phyloP scores from a whole-genome alignment of 2,329 filamentous ascomycete genomes.

The Cordyceps tenuipes region DNA sequence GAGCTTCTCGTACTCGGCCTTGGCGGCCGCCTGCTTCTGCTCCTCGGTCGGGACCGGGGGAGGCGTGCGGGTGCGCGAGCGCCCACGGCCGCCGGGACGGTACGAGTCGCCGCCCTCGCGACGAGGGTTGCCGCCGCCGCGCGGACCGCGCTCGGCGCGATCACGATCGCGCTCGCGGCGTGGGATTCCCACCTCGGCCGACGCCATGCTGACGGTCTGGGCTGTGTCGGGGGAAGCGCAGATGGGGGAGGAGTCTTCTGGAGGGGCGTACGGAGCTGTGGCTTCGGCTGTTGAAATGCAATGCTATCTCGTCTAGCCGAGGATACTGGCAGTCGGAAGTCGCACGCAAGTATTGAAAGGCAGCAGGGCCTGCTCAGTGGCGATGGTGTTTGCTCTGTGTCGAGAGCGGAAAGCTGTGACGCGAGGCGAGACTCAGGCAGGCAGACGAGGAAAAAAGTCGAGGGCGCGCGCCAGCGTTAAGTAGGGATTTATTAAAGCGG shows the following conservation, averaged over 20 bases:
- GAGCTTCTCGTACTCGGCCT: constrained; percentile 89
- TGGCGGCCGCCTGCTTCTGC: constrained; percentile 78
- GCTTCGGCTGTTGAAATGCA: not conserved
- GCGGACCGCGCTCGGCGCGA: constrained; percentile 16
- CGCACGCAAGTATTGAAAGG: not conserved
- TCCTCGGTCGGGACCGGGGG: constrained; percentile 54
- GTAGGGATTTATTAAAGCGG: not conserved
- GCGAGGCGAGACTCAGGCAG: not conserved
- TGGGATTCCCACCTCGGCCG: constrained; percentile 34
- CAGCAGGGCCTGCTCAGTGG: not conserved
- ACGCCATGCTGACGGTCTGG: constrained; percentile 30
- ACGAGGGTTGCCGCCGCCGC: constrained; percentile 22
- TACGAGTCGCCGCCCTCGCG: constrained; percentile 39
- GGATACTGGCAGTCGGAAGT: not conserved
- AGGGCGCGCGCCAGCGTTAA: not conserved
- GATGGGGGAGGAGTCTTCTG: not conserved
- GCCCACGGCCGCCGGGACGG: constrained; percentile 29
- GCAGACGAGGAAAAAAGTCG: constrained; percentile 2
- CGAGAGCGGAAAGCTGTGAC: not conserved
- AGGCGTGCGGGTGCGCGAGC: constrained; percentile 27
- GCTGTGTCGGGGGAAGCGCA: not conserved
- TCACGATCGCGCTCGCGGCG: constrained; percentile 31
- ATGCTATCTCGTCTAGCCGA: not conserved
- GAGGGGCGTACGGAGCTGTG: not conserved
- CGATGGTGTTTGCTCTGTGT: not conserved